Evolutionary conservation across 106 monocot genomes (phyloP).

Genomic region (Apostasia ramifera): DNA sequence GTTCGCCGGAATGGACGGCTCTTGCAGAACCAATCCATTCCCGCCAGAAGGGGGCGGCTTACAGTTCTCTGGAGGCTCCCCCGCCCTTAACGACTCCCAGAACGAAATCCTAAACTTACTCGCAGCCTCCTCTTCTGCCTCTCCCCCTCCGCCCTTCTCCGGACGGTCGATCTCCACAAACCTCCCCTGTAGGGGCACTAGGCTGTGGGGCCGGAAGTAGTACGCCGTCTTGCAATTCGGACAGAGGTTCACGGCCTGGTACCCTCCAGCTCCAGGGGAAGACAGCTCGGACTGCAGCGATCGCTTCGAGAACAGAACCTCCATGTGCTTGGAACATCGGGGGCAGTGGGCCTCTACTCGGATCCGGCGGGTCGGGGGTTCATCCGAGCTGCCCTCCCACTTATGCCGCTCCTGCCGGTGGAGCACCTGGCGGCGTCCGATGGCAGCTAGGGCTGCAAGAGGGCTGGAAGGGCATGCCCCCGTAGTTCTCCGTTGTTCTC

Average conservation of each 20-base stretch:
- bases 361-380: slow-evolving; percentile 26
- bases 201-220: slow-evolving; percentile 51
- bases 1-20: background rate
- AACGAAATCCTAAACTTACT: slow-evolving; percentile 24
- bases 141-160: slow-evolving; percentile 11
- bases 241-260: slow-evolving; percentile 55
- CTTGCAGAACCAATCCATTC: background rate
- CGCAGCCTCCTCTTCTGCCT: slow-evolving; percentile 6
- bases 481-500: background rate
- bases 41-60: slow-evolving; percentile 17
- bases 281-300: slow-evolving; percentile 2
- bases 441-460: background rate
- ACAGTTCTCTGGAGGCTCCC: slow-evolving; percentile 33
- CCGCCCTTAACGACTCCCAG: slow-evolving; percentile 40
- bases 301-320: slow-evolving; percentile 43
- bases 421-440: slow-evolving; percentile 1
- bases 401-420: slow-evolving; percentile 28
- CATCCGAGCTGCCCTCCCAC: slow-evolving; percentile 17
- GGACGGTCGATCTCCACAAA: slow-evolving; percentile 66
- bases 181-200: slow-evolving; percentile 54
- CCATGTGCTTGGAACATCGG: slow-evolving; percentile 53
- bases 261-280: slow-evolving; percentile 9
- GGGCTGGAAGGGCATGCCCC: background rate
- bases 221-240: slow-evolving; percentile 53
- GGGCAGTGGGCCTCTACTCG: slow-evolving; percentile 61